phyloP scores from a whole-genome alignment of 352 stramenopile genomes.

The Stramenopiles sp. region DNA sequence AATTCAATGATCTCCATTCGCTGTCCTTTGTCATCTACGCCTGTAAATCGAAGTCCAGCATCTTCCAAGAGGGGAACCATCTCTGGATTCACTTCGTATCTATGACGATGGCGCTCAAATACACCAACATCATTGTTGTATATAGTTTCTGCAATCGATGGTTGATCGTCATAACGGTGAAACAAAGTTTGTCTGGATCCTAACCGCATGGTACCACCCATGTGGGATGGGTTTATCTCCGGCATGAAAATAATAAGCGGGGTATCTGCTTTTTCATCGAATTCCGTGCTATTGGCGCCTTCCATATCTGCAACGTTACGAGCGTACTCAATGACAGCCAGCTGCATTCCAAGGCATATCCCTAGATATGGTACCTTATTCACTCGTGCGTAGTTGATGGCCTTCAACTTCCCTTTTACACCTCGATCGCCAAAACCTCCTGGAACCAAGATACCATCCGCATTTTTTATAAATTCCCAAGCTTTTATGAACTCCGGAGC shows the following conservation, averaged over 20 bases:
- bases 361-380: slow-evolving; percentile 88
- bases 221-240: slow-evolving; percentile 81
- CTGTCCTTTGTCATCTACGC: slow-evolving; percentile 81
- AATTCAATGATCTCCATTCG: slow-evolving; percentile 98
- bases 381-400: slow-evolving; percentile 79
- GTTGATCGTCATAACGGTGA: slow-evolving; percentile 48
- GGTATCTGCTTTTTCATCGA: slow-evolving; percentile 35
- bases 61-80: slow-evolving; percentile 59
- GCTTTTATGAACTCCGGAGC: slow-evolving; percentile 47
- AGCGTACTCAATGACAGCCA: slow-evolving; percentile 85
- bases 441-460: slow-evolving; percentile 75
- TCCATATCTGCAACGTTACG: slow-evolving; percentile 47
- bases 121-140: slow-evolving; percentile 66
- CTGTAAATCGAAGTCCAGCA: slow-evolving; percentile 84
- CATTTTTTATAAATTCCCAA: slow-evolving; percentile 72
- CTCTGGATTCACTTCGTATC: slow-evolving; percentile 98
- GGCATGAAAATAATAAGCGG: slow-evolving; percentile 99
- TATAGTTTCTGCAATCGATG: slow-evolving; percentile 61
- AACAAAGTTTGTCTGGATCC: slow-evolving; percentile 82
- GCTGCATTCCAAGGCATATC: slow-evolving; percentile 91
- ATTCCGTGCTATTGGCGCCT: slow-evolving; percentile 34
- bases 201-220: slow-evolving; percentile 99
- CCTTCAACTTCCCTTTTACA: slow-evolving; percentile 90
- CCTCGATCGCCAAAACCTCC: slow-evolving; percentile 94
- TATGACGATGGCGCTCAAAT: slow-evolving; percentile 88